These are phyloP conservation scores for Entomortierella beljakovae DNA, from an alignment of 192 early-diverging fungal genomes.

Conservation along the genomic window DNA sequence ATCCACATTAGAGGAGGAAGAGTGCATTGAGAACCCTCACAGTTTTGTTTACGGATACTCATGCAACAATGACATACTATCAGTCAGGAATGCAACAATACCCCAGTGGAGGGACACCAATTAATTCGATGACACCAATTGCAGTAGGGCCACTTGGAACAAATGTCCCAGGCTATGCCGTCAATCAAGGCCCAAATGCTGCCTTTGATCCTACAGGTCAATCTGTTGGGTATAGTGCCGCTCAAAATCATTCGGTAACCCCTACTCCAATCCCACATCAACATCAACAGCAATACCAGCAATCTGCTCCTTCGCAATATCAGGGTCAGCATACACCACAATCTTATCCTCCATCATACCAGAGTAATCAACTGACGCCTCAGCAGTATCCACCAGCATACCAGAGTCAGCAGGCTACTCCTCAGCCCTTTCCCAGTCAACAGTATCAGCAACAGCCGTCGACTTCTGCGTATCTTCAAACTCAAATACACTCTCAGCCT, in stretches of 20 bases:
- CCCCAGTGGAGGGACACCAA: slow-evolving; percentile 28
- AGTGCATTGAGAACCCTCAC: background rate
- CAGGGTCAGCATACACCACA: slow-evolving; percentile 12
- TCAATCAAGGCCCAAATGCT: slow-evolving; percentile 2
- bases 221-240: slow-evolving; percentile 8
- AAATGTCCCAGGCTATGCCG: slow-evolving; percentile 17
- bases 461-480: slow-evolving; percentile 13
- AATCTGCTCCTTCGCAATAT: background rate
- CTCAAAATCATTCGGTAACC: slow-evolving; percentile 20
- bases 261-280: slow-evolving; percentile 19
- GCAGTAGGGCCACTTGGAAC: slow-evolving; percentile 31
- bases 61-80: slow-evolving; percentile 36
- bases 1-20: background rate
- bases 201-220: slow-evolving; percentile 7
- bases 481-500: slow-evolving; percentile 11
- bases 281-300: slow-evolving; percentile 26
- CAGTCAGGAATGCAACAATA: slow-evolving; percentile 33
- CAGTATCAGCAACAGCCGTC: slow-evolving; percentile 22
- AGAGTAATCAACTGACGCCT: slow-evolving; percentile 21
- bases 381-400: slow-evolving; percentile 21
- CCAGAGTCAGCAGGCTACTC: slow-evolving; percentile 1
- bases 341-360: slow-evolving; percentile 14
- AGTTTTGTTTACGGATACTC: slow-evolving; percentile 10
- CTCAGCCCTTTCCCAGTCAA: slow-evolving; percentile 14
- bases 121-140: slow-evolving; percentile 25